Conservation (phyloP, 805 yeast species). For the Metschnikowia noctiluminum region DNA sequence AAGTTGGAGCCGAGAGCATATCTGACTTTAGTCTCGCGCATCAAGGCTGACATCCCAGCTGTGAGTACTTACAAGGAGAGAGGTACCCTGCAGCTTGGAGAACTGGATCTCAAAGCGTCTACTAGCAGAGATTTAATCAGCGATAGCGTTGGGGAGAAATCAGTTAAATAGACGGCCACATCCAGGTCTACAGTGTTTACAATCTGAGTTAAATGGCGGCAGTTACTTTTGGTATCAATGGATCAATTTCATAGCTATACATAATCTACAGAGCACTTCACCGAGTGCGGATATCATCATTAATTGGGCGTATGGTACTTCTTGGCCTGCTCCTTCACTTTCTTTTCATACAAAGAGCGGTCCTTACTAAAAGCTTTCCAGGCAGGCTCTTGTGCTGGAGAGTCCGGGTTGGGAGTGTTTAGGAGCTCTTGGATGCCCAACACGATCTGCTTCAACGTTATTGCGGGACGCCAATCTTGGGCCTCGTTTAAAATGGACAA, state of each 20-base stretch:
- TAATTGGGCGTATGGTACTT: slow-evolving; percentile 38
- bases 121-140: slow-evolving; percentile 52
- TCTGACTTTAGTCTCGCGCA: slow-evolving; percentile 80
- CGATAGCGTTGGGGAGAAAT: slow-evolving; percentile 22
- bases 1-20: slow-evolving; percentile 95
- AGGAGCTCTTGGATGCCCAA: slow-evolving; percentile 90
- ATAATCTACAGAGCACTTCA: slow-evolving; percentile 6
- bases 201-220: neutral
- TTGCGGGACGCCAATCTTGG: slow-evolving; percentile 98
- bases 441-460: slow-evolving; percentile 82
- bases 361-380: slow-evolving; percentile 82
- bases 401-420: slow-evolving; percentile 86
- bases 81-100: slow-evolving; percentile 74
- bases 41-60: slow-evolving; percentile 96
- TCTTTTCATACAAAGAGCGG: slow-evolving; percentile 64
- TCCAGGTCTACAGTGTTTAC: no score
- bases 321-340: slow-evolving; percentile 71
- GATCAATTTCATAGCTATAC: slow-evolving; percentile 7
- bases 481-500: slow-evolving; percentile 89
- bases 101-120: slow-evolving; percentile 35
- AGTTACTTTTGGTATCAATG: neutral
- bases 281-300: neutral
- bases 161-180: neutral
- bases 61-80: slow-evolving; percentile 94
- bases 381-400: slow-evolving; percentile 98